Percentiles rank a stretch among this genome's conserved stretches.
phyloP scores from a whole-genome alignment of 257 asterid species.

The Paulownia fortunei region DNA sequence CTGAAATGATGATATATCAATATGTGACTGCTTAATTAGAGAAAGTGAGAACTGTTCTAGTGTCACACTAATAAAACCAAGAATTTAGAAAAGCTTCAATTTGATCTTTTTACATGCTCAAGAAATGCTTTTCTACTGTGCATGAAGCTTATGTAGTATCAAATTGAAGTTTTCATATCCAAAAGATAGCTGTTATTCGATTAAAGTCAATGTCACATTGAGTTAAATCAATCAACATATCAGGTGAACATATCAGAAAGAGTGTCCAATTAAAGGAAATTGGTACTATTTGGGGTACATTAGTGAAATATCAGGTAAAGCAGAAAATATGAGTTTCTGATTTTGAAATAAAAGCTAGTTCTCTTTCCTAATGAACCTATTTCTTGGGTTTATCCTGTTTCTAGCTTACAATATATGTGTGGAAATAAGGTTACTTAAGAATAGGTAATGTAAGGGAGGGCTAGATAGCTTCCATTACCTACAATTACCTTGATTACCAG shows the following conservation, averaged over 20 bases:
- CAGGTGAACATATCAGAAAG: not conserved
- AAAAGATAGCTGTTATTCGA: not conserved
- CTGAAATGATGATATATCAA: not conserved
- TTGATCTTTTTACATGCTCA: not conserved
- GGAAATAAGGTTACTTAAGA: not conserved
- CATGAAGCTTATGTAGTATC: not conserved
- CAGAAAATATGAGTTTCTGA: not conserved
- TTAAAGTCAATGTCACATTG: not conserved
- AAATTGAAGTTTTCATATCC: not conserved
- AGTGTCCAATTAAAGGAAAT: not conserved
- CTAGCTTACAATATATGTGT: not conserved
- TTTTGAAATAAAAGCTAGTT: not conserved
- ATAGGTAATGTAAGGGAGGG: not conserved
- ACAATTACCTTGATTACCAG: no score
- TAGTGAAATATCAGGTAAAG: not conserved
- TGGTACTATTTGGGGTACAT: not conserved
- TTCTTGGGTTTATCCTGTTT: not conserved
- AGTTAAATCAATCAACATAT: not conserved
- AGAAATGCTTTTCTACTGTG: not conserved
- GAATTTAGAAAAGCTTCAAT: no score
- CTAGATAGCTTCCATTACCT: no score
- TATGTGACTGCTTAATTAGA: not conserved
- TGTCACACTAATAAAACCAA: not conserved
- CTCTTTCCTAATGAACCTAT: not conserved
- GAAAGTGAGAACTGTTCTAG: not conserved